phyloP scores from a whole-genome alignment of 768 basidiomycete genomes.

The Podaxis sp. region DNA sequence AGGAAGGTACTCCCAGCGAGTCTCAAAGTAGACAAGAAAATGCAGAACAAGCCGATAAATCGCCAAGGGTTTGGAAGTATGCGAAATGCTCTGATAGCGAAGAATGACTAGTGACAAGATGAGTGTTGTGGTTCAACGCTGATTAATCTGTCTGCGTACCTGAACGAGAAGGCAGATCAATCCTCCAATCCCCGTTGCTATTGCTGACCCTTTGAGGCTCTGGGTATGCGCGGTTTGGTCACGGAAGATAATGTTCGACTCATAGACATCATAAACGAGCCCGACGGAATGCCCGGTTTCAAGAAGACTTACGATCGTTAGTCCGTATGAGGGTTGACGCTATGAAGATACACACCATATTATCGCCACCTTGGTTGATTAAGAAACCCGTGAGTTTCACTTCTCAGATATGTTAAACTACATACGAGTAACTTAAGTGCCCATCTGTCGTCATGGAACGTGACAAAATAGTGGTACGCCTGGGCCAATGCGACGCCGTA shows the following conservation, averaged over 20 bases:
- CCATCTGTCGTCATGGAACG: conserved; percentile 22
- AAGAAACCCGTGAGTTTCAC: neutral
- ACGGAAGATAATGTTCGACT: conserved; percentile 17
- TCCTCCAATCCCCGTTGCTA: conserved; percentile 13
- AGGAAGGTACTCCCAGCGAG: neutral
- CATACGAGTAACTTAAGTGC: conserved; percentile 21
- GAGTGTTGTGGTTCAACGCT: no score
- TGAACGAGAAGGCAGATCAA: conserved; percentile 1
- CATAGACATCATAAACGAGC: conserved; percentile 20
- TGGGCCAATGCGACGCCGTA: conserved; percentile 28
- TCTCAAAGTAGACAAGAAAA: neutral
- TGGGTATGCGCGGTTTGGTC: conserved; percentile 6
- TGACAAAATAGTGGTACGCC: conserved; percentile 19
- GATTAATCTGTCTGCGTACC: no score
- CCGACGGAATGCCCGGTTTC: conserved; percentile 23
- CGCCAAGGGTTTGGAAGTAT: conserved; percentile 11
- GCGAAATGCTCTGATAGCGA: conserved; percentile 5
- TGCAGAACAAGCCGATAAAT: conserved; percentile 7
- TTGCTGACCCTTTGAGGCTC: conserved; percentile 14
- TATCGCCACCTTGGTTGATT: neutral
- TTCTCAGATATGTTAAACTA: neutral
- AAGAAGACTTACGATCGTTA: conserved; percentile 15
- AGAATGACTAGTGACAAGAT: conserved; percentile 8
- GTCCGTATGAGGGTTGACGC: neutral
- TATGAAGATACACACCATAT: neutral